These are phyloP conservation scores for Xylaria longipes DNA, from an alignment of 495 filamentous ascomycete genomes.

Conservation along the genomic window DNA sequence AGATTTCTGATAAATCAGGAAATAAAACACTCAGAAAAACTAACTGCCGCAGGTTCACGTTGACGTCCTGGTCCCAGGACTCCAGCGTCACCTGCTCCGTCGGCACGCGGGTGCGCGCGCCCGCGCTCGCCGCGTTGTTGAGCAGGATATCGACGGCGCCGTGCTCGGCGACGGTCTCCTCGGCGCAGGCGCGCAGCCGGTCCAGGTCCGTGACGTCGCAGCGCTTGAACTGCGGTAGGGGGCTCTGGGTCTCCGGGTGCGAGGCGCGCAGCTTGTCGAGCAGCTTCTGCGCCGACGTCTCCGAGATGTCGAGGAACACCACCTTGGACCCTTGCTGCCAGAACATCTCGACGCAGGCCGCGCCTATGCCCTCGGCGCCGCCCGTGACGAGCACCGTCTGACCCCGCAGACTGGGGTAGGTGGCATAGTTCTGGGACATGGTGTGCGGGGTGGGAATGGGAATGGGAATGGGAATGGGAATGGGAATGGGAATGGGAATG, in stretches of 20 bases:
- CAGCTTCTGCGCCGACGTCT: conserved; percentile 44
- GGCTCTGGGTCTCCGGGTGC: conserved; percentile 52
- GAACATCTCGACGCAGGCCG: conserved; percentile 52
- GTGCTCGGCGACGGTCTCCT: conserved; percentile 37
- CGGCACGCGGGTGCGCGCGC: conserved; percentile 29
- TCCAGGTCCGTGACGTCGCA: conserved; percentile 55
- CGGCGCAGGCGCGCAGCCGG: conserved; percentile 39
- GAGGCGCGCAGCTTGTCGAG: conserved; percentile 44
- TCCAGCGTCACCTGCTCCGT: conserved; percentile 39
- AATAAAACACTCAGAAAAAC: no score
- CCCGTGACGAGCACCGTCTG: conserved; percentile 59
- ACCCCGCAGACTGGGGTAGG: conserved; percentile 47
- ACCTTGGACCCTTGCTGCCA: conserved; percentile 54
- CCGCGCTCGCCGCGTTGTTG: conserved; percentile 48
- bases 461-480: no score
- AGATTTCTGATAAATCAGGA: no score
- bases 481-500: no score
- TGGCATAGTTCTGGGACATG: conserved; percentile 36
- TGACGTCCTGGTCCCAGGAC: conserved; percentile 38
- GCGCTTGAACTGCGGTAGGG: conserved; percentile 41
- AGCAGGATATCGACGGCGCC: conserved; percentile 45
- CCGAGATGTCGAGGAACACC: conserved; percentile 55
- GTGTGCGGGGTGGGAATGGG: neutral
- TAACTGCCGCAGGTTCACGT: conserved; percentile 45
- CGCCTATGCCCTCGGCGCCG: conserved; percentile 60